These are phyloP conservation scores for Atalantia buxifolia DNA, from an alignment of 345 rosid species.

Conservation along the genomic window DNA sequence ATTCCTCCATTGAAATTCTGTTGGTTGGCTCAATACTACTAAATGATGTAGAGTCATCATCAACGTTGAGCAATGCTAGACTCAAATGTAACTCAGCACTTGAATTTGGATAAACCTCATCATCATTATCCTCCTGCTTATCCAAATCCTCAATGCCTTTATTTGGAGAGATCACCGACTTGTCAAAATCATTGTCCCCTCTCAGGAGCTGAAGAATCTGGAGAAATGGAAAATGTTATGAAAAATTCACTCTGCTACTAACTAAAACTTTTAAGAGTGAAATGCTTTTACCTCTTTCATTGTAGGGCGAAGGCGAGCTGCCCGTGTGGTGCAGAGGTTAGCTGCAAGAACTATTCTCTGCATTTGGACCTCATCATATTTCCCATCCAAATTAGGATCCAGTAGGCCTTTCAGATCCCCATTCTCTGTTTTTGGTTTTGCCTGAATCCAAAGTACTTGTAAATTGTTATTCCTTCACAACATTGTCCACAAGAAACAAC, in stretches of 20 bases:
- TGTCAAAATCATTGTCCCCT: slow-evolving; percentile 43
- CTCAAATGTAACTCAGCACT: slow-evolving; percentile 56
- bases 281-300: slow-evolving; percentile 55
- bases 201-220: slow-evolving; percentile 62
- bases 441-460: slow-evolving; percentile 48
- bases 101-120: slow-evolving; percentile 80
- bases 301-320: slow-evolving; percentile 77
- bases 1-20: slow-evolving; percentile 43
- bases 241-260: neutral
- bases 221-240: slow-evolving; percentile 5
- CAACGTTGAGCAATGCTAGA: slow-evolving; percentile 70
- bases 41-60: slow-evolving; percentile 57
- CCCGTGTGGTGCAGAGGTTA: slow-evolving; percentile 55
- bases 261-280: neutral
- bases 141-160: slow-evolving; percentile 26
- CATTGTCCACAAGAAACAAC: neutral
- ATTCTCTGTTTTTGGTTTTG: slow-evolving; percentile 59
- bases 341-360: slow-evolving; percentile 77
- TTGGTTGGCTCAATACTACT: slow-evolving; percentile 62
- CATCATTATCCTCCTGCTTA: slow-evolving; percentile 49
- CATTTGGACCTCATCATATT: slow-evolving; percentile 56
- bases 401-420: slow-evolving; percentile 53
- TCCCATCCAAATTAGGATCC: slow-evolving; percentile 57
- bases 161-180: slow-evolving; percentile 13
- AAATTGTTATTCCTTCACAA: neutral